Evolutionary conservation across 2,329 filamentous ascomycete species (phyloP), one percentile per base, ranked within the genome.

Genomic region (Stachybotrys elegans): DNA sequence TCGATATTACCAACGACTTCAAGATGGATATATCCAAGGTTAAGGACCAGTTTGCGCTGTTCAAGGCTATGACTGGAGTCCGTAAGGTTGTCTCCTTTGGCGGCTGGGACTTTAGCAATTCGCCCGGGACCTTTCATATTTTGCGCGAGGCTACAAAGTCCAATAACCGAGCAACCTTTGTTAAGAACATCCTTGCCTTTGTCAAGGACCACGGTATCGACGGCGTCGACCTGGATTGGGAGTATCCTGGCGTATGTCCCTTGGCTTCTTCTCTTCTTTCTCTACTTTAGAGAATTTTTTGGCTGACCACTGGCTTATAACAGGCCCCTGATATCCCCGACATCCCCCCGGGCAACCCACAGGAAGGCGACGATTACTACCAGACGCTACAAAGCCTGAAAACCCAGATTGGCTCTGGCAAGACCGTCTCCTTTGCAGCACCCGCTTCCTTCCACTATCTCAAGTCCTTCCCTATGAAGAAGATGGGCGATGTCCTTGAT

Each of bases 201-300:
- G 5, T 70, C 45, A 45, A 61, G n/a, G 21, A 70, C 11, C 22
- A 65, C 13, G 41, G 48, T 6, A 47, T 71, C 0, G 67, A 69
- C 35, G 67, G 69, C 0, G 44, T 70, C 5, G 67, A 71, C 40
- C 48, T 68, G 20, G 66, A 70, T 45, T 75, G 69, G 70, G 67
- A 69, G 36, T 70, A 70, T 16, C 60, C 58, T 1, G 51, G 51
- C 12, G 46, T 25, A 25, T 20, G 35, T 38, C 6, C 22, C 3
- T 21, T 34, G n/a, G 7, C n/a, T 34, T 34, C 19, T 17, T 34
- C n/a, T 16, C 31, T 8, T 34, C 31, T 34, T 11, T n/a, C n/a
- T 29, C 25, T n/a, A 11, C n/a, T n/a, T n/a, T n/a, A 29, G 25
- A 12, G n/a, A 9, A 9, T 29, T 29, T 29, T 29, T 29, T 29